Evolutionary conservation across 176 grass and related monocot species (phyloP).

Genomic region (Metroxylon sagu): DNA sequence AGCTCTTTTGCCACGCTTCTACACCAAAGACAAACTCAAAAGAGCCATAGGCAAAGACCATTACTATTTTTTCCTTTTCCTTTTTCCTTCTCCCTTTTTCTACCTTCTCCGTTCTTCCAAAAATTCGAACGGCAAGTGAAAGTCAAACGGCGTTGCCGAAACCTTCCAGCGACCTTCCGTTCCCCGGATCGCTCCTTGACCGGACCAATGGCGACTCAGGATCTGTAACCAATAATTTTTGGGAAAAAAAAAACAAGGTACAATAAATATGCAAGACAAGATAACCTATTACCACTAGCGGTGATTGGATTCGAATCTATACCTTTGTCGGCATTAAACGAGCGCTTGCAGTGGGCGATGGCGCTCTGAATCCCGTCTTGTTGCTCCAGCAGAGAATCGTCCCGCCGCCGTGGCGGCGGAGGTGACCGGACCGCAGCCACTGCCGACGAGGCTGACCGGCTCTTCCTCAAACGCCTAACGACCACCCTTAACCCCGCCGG

Average conservation of each 20-base stretch:
- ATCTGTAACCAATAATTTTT: constrained; percentile 31
- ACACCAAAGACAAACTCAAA: constrained; percentile 5
- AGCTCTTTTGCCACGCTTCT: constrained; percentile 29
- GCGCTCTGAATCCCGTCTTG: constrained; percentile 95
- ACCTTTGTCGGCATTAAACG: constrained; percentile 35
- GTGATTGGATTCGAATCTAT: constrained; percentile 28
- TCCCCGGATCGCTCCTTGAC: constrained; percentile 56
- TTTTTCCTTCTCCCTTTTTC: neutral
- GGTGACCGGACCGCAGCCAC: constrained; percentile 20
- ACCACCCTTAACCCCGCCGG: constrained; percentile 16
- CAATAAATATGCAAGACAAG: neutral
- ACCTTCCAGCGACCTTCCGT: constrained; percentile 8
- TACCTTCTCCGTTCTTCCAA: constrained; percentile 11
- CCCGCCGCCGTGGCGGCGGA: constrained; percentile 24
- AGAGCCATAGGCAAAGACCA: constrained; percentile 14
- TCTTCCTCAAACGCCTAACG: constrained; percentile 36
- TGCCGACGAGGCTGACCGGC: constrained; percentile 46
- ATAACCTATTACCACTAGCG: neutral
- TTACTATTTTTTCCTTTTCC: constrained; percentile 5
- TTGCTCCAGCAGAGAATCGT: constrained; percentile 71
- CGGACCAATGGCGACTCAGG: constrained; percentile 37
- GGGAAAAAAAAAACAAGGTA: neutral
- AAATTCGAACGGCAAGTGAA: constrained; percentile 1
- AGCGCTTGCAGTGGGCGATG: constrained; percentile 95
- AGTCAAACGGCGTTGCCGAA: too few species aligned